These are phyloP conservation scores for Mucor indicus DNA, from an alignment of 371 early-diverging fungal genomes.

Conservation along the genomic window DNA sequence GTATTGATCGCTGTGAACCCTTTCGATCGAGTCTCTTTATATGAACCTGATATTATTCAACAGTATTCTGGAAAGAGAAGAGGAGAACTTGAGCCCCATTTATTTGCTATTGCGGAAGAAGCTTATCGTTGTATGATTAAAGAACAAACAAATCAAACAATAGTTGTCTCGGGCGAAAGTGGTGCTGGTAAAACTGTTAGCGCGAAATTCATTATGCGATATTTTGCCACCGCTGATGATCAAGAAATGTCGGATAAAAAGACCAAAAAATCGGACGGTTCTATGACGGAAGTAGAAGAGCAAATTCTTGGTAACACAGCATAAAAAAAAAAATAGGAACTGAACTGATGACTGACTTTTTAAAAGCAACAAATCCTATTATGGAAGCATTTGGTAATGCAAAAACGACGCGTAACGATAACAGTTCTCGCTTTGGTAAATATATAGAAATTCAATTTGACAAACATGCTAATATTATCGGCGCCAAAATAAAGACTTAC, in stretches of 20 bases:
- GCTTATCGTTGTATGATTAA: constrained; percentile 94
- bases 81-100: constrained; percentile 96
- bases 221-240: constrained; percentile 91
- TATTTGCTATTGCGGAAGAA: constrained; percentile 98
- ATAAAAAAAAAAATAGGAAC: background rate
- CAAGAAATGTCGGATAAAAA: constrained; percentile 45
- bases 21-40: constrained; percentile 85
- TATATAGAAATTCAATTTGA: constrained; percentile 94
- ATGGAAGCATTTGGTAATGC: constrained; percentile 99
- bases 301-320: constrained; percentile 62
- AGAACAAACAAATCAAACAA: constrained; percentile 92
- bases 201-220: constrained; percentile 97
- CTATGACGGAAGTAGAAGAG: constrained; percentile 78
- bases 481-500: constrained; percentile 96
- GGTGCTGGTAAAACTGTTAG: constrained; percentile 96
- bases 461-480: constrained; percentile 80
- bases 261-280: constrained; percentile 32
- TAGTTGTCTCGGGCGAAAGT: constrained; percentile 98
- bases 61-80: constrained; percentile 93
- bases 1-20: constrained; percentile 99
- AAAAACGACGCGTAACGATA: constrained; percentile 98
- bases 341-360: background rate
- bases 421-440: constrained; percentile 98
- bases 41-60: constrained; percentile 77
- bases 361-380: constrained; percentile 92